Percentiles rank a stretch among this genome's conserved stretches.
Evolutionary conservation across 306 rosid genomes (phyloP).

Genomic region (Dalbergia cochinchinensis): DNA sequence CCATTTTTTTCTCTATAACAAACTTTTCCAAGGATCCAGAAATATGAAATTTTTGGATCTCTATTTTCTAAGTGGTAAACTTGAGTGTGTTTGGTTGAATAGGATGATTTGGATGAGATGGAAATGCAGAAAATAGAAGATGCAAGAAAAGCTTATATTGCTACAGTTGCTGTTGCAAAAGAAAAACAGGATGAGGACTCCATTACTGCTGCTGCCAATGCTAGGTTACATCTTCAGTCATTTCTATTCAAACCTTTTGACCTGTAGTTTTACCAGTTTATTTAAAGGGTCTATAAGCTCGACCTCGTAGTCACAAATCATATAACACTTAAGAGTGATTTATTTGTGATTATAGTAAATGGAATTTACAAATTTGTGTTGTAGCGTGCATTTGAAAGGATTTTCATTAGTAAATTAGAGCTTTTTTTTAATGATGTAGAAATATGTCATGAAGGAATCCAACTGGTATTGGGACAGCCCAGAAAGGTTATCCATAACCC

Average conservation of each 20-base stretch:
- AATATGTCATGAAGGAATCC: too few species aligned
- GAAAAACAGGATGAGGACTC: conserved; percentile 80
- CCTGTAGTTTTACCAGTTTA: neutral
- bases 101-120: conserved; percentile 44
- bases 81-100: conserved; percentile 38
- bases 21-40: too few species aligned
- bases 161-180: conserved; percentile 63
- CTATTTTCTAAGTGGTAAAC: conserved; percentile 12
- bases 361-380: neutral
- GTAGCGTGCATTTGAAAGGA: neutral
- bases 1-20: too few species aligned
- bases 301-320: neutral
- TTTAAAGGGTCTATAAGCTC: neutral
- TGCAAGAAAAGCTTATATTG: conserved; percentile 68
- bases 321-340: too few species aligned
- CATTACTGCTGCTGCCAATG: conserved; percentile 63
- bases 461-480: too few species aligned
- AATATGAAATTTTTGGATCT: too few species aligned
- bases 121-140: conserved; percentile 56
- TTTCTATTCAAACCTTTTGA: conserved; percentile 51
- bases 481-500: too few species aligned
- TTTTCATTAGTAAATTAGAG: neutral
- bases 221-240: conserved; percentile 72
- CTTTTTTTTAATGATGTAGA: neutral
- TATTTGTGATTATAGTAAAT: neutral